Evolutionary conservation across 257 asterid genomes (phyloP).

Genomic region (Solanum rostratum): DNA sequence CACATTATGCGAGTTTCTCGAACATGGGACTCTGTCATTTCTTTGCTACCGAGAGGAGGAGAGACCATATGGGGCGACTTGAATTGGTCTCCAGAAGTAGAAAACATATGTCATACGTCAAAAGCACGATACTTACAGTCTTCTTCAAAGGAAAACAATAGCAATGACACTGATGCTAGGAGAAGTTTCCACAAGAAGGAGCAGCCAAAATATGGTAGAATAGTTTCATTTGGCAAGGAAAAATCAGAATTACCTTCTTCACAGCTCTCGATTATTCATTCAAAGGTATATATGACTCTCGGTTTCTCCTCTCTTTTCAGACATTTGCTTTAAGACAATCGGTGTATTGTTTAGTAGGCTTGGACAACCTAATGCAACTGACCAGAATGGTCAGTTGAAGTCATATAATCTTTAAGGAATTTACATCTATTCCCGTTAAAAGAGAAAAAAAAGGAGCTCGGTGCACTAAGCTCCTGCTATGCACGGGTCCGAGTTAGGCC

Average conservation of each 20-base stretch:
- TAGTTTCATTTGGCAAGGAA: not conserved
- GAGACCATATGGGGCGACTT: constrained; percentile 3
- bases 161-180: not conserved
- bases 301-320: not conserved
- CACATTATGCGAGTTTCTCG: not conserved
- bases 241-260: not conserved
- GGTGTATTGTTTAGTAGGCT: not conserved
- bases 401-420: not conserved
- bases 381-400: not conserved
- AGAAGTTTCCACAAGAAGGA: constrained; percentile 1
- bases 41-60: constrained; percentile 1
- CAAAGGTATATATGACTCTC: not conserved
- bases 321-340: not conserved
- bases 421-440: not conserved
- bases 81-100: constrained; percentile 1
- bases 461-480: not conserved
- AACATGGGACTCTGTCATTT: constrained; percentile 1
- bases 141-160: not conserved
- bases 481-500: not conserved
- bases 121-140: not conserved
- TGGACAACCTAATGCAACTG: not conserved
- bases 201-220: not conserved
- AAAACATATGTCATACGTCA: not conserved
- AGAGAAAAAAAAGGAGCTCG: not conserved
- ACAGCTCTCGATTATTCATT: not conserved